Percentiles rank a stretch among this genome's conserved stretches.
phyloP scores from a whole-genome alignment of 768 basidiomycete genomes.

The Suillus paluster region DNA sequence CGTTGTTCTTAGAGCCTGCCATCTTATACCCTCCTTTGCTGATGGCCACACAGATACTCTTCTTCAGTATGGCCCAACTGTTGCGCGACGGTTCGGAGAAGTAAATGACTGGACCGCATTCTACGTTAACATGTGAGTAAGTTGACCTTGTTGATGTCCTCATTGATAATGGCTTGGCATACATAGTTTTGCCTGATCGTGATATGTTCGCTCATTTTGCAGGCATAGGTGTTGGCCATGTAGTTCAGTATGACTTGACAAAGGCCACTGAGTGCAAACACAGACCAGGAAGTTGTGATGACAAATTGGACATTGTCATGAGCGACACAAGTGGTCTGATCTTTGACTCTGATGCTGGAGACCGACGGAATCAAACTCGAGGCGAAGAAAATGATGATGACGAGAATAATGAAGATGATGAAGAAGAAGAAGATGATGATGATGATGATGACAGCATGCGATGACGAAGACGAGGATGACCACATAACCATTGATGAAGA shows the following conservation, averaged over 20 bases:
- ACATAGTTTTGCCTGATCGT: conserved; percentile 9
- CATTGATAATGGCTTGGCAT: background rate
- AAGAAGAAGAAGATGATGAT: background rate
- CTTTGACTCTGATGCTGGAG: background rate
- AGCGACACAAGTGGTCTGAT: background rate
- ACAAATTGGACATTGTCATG: background rate
- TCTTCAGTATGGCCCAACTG: conserved; percentile 9
- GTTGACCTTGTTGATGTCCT: too few relatives aligned
- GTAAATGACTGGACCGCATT: too few relatives aligned
- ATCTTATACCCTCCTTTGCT: conserved; percentile 30
- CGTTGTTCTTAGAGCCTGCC: conserved; percentile 22
- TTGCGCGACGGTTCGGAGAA: background rate
- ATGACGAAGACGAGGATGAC: background rate
- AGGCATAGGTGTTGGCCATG: conserved; percentile 11
- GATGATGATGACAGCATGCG: background rate
- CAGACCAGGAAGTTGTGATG: background rate
- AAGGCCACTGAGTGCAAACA: background rate
- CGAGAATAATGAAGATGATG: background rate
- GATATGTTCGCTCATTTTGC: conserved; percentile 14
- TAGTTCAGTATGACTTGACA: background rate
- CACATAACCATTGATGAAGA: background rate
- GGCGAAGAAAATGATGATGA: background rate
- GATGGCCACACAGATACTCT: conserved; percentile 21
- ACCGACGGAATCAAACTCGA: background rate
- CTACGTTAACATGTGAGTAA: background rate